These are phyloP conservation scores for Botrytis hyacinthi DNA, from an alignment of 2,329 filamentous ascomycete genomes.

Conservation along the genomic window DNA sequence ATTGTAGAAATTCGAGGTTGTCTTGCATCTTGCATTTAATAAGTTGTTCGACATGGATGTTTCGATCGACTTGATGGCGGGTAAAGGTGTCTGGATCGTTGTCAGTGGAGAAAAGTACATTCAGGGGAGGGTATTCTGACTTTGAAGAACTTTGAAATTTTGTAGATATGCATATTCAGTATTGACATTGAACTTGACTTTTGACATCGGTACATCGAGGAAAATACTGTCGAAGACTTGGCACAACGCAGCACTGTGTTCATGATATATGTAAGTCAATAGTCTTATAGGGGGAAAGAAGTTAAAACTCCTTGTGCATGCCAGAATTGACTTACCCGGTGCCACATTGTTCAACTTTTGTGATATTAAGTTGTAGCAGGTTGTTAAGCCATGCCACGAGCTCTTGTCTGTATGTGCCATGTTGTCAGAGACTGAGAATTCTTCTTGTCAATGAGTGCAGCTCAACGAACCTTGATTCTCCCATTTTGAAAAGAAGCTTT, in stretches of 20 bases:
- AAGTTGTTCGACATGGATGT: slow-evolving; percentile 81
- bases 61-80: slow-evolving; percentile 84
- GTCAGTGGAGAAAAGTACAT: slow-evolving; percentile 19
- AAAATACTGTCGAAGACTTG: slow-evolving; percentile 99
- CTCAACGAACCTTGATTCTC: slow-evolving; percentile 38
- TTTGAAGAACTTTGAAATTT: slow-evolving; percentile 97
- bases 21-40: slow-evolving; percentile 99
- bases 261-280: slow-evolving; percentile 16
- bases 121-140: slow-evolving; percentile 47
- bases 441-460: slow-evolving; percentile 21
- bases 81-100: slow-evolving; percentile 67
- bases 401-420: slow-evolving; percentile 69
- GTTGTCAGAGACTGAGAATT: slow-evolving; percentile 25
- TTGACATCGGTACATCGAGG: slow-evolving; percentile 88
- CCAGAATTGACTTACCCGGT: slow-evolving; percentile 69
- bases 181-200: slow-evolving; percentile 98
- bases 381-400: slow-evolving; percentile 95
- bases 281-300: slow-evolving; percentile 30
- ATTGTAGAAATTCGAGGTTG: slow-evolving; percentile 98
- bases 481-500: slow-evolving; percentile 31
- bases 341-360: slow-evolving; percentile 98
- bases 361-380: slow-evolving; percentile 96
- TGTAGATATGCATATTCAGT: slow-evolving; percentile 96
- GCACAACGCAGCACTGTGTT: slow-evolving; percentile 80
- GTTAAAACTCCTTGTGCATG: slow-evolving; percentile 35